Conservation (phyloP, 805 yeast genomes). For the Scheffersomyces stipitis region DNA sequence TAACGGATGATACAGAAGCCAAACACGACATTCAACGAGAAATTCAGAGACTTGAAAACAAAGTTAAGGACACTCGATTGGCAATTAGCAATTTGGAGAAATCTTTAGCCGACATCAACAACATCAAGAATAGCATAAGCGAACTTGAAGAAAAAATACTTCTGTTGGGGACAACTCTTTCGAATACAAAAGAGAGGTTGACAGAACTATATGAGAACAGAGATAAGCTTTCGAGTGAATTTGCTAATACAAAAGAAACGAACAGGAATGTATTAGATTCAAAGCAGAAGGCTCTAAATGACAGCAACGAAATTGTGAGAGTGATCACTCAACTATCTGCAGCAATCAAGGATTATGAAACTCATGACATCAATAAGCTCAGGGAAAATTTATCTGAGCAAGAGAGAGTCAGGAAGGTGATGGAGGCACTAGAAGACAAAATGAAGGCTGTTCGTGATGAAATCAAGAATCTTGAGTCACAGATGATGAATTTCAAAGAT, state of each 20-base stretch:
- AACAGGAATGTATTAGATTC: slow-evolving; percentile 3
- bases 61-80: slow-evolving; percentile 53
- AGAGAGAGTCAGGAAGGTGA: slow-evolving; percentile 10
- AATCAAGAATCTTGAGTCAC: slow-evolving; percentile 36
- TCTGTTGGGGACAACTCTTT: background rate
- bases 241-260: slow-evolving; percentile 1
- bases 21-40: slow-evolving; percentile 48
- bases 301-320: background rate
- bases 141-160: slow-evolving; percentile 31
- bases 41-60: slow-evolving; percentile 45
- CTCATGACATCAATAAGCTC: slow-evolving; percentile 18
- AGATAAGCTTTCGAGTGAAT: background rate
- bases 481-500: slow-evolving; percentile 54
- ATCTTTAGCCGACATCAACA: slow-evolving; percentile 47
- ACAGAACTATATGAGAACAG: background rate
- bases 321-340: background rate
- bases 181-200: background rate
- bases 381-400: slow-evolving; percentile 17
- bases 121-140: slow-evolving; percentile 35
- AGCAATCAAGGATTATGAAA: slow-evolving; percentile 19
- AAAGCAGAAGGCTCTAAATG: slow-evolving; percentile 6
- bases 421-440: slow-evolving; percentile 9
- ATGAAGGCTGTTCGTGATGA: slow-evolving; percentile 21
- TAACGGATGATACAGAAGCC: slow-evolving; percentile 33
- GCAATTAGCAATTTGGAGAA: slow-evolving; percentile 53